Conservation (phyloP, 129 eudicot genomes). For the Arctium minus region DNA sequence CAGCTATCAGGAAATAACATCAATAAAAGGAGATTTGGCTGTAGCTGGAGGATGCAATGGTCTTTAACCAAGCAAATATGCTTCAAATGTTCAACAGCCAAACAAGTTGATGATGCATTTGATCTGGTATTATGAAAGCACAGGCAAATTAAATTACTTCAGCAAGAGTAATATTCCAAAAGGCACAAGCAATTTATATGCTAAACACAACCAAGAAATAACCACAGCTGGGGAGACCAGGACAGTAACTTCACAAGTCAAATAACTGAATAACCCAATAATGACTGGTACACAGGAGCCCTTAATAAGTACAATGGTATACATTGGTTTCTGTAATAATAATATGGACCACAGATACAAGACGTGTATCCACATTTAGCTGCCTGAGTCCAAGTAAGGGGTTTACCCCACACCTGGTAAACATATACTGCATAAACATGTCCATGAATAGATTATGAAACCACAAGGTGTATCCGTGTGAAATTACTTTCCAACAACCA, state of each 20-base stretch:
- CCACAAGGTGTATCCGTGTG: constrained; percentile 14
- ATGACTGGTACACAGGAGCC: constrained; percentile 20
- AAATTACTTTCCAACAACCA: constrained; percentile 4
- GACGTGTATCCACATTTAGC: constrained; percentile 12
- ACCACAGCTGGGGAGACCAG: neutral
- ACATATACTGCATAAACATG: constrained; percentile 16
- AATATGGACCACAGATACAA: constrained; percentile 35
- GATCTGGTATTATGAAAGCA: constrained; percentile 4
- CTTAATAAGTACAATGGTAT: neutral
- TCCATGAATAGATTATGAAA: constrained; percentile 16
- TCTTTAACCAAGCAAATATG: neutral
- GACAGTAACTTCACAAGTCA: constrained; percentile 21
- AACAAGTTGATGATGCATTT: neutral
- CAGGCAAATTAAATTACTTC: neutral
- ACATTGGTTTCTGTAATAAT: neutral
- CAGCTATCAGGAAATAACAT: neutral
- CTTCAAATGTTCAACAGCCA: neutral
- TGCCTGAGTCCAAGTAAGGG: constrained; percentile 5
- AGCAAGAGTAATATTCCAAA: constrained; percentile 9
- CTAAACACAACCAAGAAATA: constrained; percentile 9
- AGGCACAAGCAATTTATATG: constrained; percentile 4
- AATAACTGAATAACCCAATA: constrained; percentile 6
- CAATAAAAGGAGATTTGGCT: neutral
- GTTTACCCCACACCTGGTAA: constrained; percentile 24
- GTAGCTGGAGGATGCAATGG: neutral